Conservation (phyloP, 495 filamentous ascomycete species). For the Penicillium lividum region DNA sequence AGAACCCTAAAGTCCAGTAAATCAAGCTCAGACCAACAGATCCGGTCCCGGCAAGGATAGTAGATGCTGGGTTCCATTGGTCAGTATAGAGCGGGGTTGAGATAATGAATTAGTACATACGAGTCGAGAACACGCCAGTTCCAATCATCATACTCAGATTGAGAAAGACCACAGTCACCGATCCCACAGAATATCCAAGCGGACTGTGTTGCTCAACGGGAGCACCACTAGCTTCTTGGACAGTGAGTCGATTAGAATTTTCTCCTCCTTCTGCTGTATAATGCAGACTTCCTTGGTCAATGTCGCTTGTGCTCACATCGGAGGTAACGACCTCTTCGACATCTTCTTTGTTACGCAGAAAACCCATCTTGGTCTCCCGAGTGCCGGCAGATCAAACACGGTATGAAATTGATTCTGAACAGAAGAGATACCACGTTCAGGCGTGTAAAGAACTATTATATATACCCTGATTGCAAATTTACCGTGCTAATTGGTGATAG, state of each 20-base stretch:
- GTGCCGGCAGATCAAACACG: too few species aligned
- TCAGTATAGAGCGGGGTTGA: background rate
- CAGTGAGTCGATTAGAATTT: slow-evolving; percentile 57
- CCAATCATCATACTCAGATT: slow-evolving; percentile 69
- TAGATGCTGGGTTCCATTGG: slow-evolving; percentile 41
- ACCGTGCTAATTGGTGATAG: background rate
- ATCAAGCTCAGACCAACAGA: slow-evolving; percentile 61
- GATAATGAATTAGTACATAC: slow-evolving; percentile 34
- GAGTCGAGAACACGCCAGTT: slow-evolving; percentile 65
- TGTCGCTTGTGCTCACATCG: slow-evolving; percentile 5
- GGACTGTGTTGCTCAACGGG: slow-evolving; percentile 61
- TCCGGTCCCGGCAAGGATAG: slow-evolving; percentile 56
- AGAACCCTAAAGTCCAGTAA: slow-evolving; percentile 61
- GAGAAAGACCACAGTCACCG: slow-evolving; percentile 56
- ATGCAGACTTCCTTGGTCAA: slow-evolving; percentile 42
- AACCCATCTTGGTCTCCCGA: background rate
- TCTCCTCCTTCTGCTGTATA: slow-evolving; percentile 54
- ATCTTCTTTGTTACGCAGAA: background rate
- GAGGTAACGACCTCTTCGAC: background rate
- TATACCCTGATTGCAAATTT: background rate
- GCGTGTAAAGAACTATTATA: background rate
- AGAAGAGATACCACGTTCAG: too few species aligned
- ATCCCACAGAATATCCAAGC: slow-evolving; percentile 58
- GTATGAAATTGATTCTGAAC: too few species aligned
- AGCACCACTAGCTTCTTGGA: slow-evolving; percentile 64